Evolutionary conservation across 2,329 filamentous ascomycete genomes (phyloP), one percentile per base, ranked within the genome.

Genomic region (Pyrenochaeta sp.): DNA sequence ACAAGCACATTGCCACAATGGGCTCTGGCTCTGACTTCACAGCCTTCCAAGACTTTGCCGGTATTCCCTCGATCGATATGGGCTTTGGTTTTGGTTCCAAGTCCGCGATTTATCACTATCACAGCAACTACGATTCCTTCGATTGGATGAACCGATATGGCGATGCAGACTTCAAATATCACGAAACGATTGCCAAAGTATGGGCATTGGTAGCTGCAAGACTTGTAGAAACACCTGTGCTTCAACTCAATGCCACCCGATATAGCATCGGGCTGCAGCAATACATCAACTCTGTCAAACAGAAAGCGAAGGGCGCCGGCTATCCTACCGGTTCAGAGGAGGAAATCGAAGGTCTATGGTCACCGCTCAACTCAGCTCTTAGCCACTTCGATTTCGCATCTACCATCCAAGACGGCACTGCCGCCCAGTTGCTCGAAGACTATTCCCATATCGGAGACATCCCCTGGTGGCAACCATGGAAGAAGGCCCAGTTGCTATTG

Each of bases 91-190:
- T 52, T 35, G 64, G 55, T 10, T 50, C 60, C 1, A 65, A 72
- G 18, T 64, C 63, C 0, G 74, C 85, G 0, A 74, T 89, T 6
- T 89, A 87, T 63, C 86, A 88, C 53, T 95, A 94, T 62, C 89
- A 95, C 67, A 82, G 83, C 50, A 94, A 94, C 71, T 95, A 92
- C 64, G 90, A 95, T 64, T 88, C 82, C 22, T 92, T 89, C 64
- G 77, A 86, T 60, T 95, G 90, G 90, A 94, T 94, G 88, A 79
- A 86, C 10, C 86, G 76, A 3, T 90, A 84, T 55, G 89, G 89
- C 3, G 90, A 96, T 54, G 74, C 76, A 1, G 73, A 69, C 8
- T 86, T 81, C 70, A 65, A 78, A 6, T 84, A 86, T 57, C 84
- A 87, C 58, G 71, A 71, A 15, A 69, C 77, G 1, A 75, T 78